Conservation (phyloP, 2,329 filamentous ascomycete genomes). For the Ascochyta fabae region DNA sequence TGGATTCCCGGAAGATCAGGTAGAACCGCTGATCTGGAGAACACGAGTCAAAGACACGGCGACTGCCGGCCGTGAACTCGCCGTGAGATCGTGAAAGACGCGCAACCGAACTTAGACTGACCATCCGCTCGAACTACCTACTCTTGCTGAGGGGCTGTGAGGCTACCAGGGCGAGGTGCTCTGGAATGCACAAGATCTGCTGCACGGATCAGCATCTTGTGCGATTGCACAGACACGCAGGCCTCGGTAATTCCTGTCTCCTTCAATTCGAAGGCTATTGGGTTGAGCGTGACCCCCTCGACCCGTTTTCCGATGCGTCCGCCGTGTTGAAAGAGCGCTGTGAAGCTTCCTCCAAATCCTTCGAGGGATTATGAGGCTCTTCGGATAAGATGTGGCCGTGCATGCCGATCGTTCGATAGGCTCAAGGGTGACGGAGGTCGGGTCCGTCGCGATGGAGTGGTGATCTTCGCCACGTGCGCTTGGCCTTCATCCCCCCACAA, state of each 20-base stretch:
- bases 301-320: not conserved
- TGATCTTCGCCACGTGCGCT: slow-evolving; percentile 11
- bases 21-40: slow-evolving; percentile 3
- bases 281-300: not conserved
- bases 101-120: not conserved
- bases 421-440: not conserved
- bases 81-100: slow-evolving; percentile 1
- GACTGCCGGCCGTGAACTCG: slow-evolving; percentile 16
- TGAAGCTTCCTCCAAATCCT: not conserved
- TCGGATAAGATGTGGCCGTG: not conserved
- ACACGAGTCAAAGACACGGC: slow-evolving; percentile 3
- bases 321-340: not conserved
- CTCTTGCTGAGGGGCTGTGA: not conserved
- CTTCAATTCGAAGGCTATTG: not conserved
- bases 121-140: not conserved
- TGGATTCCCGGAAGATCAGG: not conserved
- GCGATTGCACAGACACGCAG: slow-evolving; percentile 6
- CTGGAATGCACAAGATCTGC: slow-evolving; percentile 1
- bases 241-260: not conserved
- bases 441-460: not conserved
- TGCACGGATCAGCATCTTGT: not conserved
- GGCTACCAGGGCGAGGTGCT: not conserved
- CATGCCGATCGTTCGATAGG: not conserved
- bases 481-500: slow-evolving; percentile 1
- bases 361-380: not conserved